Base-by-base conservation (phyloP, 169 alveolate genomes). In the Plasmodium billcollinsi region DNA sequence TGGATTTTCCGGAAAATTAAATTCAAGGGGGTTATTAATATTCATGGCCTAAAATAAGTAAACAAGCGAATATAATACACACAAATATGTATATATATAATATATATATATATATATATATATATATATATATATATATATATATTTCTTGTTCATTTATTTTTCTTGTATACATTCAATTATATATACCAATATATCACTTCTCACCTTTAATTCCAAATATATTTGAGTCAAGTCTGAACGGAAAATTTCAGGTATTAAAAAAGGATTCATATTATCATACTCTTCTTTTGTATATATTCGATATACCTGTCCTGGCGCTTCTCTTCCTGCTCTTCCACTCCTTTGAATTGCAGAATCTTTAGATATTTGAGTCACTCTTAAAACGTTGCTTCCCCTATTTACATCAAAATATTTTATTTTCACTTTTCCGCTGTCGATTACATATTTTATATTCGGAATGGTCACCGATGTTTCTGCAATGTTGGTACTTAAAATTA, bases 391-490 rank as follows among this genome's bases (percentile, higher is more conserved):
- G 71, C 97, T 94, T 58, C 97, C 96, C 73, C 90, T 93, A 85
- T 96, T 96, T 20, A 89, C 91, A 76, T 96, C 95, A 85, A 95
- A 97, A 49, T 78, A 63, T 73, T 96, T 94, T 89, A 95, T 94
- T 91, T 98, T 97, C 67, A 88, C 98, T 20, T 96, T 93, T 2
- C 99, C 99, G 45, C 97, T 93, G 92, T 98, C 99, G 21, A 98
- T 95, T 29, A 98, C 98, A 88, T 94, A 97, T 70, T 94, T 92
- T 29, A 98, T 96, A 39, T 97, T 97, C 15, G 99, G 98, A 15
- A 98, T 96, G 2, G 99, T 98, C n/a, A 98, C 95, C 5, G 99
- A 97, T n/a, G 99, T 98, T 95, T 98, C 99, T 8, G 99, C 99
- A 59, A 98, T 97, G 86, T 98, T 97, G 3, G 99, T 98, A 20